Base-by-base conservation (phyloP, 139 green algal species). In the Chlamydomonas urium region DNA sequence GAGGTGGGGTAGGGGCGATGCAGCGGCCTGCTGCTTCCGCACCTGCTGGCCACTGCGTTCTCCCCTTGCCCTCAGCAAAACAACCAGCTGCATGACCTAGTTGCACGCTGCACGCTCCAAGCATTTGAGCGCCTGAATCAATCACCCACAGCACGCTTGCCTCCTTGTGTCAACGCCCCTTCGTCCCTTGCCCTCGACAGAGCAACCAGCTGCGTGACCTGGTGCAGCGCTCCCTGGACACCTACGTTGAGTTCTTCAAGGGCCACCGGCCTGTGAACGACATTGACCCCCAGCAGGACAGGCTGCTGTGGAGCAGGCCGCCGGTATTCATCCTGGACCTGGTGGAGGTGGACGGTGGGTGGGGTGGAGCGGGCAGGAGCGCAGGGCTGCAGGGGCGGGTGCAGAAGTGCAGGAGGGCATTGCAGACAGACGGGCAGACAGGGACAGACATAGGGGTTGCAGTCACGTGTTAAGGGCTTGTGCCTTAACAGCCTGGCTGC, bases 201-300 rank as follows among this genome's bases (percentile, higher is more conserved):
- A 76, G 76, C 63, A 92, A 92, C 72, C 87, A 92, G 80, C 79
- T 94, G 70, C 80, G 87, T 5, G 31, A 57, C 8, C 81, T 93
- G 63, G 83, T 90, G 33, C 33, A 78, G 48, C 74, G 81, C 57
- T 82, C 74, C 0, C 74, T 93, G 56, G 62, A 82, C 3, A 65
- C 72, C 38, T 90, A 84, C 47, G 67, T 87, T 19, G 59, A 3
- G 0, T 88, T 90, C 69, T 87, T 93, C 62, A 17, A 57, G 38
- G 36, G 63, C 66, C 82, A 91, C 72, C 31, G 47, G 37, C 60
- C 69, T 29, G 77, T 81, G 5, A 42, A 72, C 1, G 38, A 72
- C 61, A 57, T 85, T 26, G 85, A 89, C 69, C 79, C 79, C 0
- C 81, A 88, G 70, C 76, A 79, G 36, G 81, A 88, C 62, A 60